Evolutionary conservation across 768 basidiomycete genomes (phyloP), one percentile per base, ranked within the genome.

Genomic region (Leccinum fibrillosum): DNA sequence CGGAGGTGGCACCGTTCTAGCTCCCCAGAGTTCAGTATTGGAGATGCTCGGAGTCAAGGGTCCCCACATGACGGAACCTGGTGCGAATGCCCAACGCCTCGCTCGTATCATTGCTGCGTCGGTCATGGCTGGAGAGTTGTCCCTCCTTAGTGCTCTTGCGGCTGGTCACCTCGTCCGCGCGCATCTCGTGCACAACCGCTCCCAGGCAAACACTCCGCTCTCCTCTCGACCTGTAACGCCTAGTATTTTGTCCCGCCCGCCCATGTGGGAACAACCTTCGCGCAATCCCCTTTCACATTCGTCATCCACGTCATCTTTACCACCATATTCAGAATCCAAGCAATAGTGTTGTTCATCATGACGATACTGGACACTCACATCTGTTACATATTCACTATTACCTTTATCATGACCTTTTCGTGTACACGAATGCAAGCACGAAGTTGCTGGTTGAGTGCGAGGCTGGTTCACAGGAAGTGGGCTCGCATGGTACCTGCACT

Each of bases 101-200:
- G 97, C 97, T 2, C 83, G 93, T 35, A 82, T 98, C 67, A 90
- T 99, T 64, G 89, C 88, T 37, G 86, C 94, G 0, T 82, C 92
- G 0, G 97, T 99, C 67, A 97, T 98, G 94, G 97, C 97, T 2
- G 97, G 97, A 35, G 97, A 99, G 74, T 78, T 98, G 28, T 92
- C 90, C 13, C 80, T 99, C 59, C 81, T 99, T 71, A 88, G 87
- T 62, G 95, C 97, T 2, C 83, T 99, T 39, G 95, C 95, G 1
- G 94, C 94, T 3, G 96, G 96, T 0, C 94, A 97, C 69, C 82
- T 98, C 60, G 94, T 98, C 68, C 83, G 89, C 39, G 95, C 95
- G 28, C 94, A 98, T 71, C 83, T 97, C 75, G 86, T 85, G 35
- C 94, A 95, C 77, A 98, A 98, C 70, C 83, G 95, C 56, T 90